phyloP scores from a whole-genome alignment of 352 stramenopile genomes.

The Albugo candida region DNA sequence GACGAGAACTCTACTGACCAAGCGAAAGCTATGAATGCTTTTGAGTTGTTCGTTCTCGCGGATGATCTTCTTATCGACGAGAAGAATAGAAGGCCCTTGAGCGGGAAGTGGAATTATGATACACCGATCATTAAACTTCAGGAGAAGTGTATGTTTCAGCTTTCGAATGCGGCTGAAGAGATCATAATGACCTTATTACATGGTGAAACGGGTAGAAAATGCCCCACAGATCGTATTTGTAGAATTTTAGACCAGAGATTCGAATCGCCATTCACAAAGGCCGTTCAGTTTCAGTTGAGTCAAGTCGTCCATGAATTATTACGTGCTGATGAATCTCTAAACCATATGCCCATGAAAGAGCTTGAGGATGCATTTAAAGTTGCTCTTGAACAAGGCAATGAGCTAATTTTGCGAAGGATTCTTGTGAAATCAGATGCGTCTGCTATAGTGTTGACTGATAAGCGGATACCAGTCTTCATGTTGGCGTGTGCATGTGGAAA shows the following conservation, averaged over 20 bases:
- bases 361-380: constrained; percentile 43
- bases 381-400: constrained; percentile 48
- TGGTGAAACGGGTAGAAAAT: constrained; percentile 36
- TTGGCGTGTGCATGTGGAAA: constrained; percentile 48
- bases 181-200: constrained; percentile 36
- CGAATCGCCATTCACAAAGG: constrained; percentile 37
- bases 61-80: no score
- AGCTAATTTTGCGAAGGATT: constrained; percentile 47
- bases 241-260: constrained; percentile 41
- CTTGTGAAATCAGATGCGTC: constrained; percentile 46
- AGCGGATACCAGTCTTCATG: constrained; percentile 47
- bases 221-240: constrained; percentile 43
- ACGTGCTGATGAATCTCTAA: constrained; percentile 23
- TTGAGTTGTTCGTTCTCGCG: no score
- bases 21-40: no score
- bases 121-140: constrained; percentile 19
- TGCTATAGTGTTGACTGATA: constrained; percentile 59
- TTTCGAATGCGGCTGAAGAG: constrained; percentile 24
- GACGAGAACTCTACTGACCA: neutral
- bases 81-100: no score
- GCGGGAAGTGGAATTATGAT: no score
- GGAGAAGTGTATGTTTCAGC: constrained; percentile 25
- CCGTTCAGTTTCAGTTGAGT: constrained; percentile 58
- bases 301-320: constrained; percentile 67
- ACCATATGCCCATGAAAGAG: constrained; percentile 23